Percentiles rank a stretch among this genome's conserved stretches.
These are phyloP conservation scores for Vigna trinervia DNA, from an alignment of 306 rosid species.

Conservation along the genomic window DNA sequence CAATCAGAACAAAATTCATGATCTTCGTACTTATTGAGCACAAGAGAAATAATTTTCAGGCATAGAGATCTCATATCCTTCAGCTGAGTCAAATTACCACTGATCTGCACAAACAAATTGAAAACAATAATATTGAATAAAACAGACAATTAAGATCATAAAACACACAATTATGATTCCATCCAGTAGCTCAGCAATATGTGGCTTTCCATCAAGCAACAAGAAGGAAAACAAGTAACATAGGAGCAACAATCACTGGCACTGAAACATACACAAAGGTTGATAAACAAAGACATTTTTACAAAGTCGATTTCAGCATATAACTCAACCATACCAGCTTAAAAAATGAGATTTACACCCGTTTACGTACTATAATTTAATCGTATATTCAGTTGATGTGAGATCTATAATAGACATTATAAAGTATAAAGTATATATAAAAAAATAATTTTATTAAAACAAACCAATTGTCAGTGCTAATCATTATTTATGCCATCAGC, in stretches of 20 bases:
- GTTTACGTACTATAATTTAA: too few relatives aligned
- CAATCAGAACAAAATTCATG: conserved; percentile 67
- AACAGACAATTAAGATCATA: conserved; percentile 20
- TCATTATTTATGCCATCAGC: conserved; percentile 3
- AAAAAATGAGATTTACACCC: too few relatives aligned
- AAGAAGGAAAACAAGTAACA: conserved; percentile 23
- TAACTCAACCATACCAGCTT: too few relatives aligned
- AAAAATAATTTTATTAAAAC: background rate
- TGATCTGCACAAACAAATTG: conserved; percentile 57
- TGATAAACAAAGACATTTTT: too few relatives aligned
- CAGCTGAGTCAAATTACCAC: conserved; percentile 62
- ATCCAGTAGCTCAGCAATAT: conserved; percentile 3
- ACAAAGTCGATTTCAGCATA: too few relatives aligned
- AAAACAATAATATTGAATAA: conserved; percentile 27
- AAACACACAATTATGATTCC: background rate
- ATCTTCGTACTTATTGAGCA: conserved; percentile 77
- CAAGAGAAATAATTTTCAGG: conserved; percentile 70
- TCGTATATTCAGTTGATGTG: too few relatives aligned
- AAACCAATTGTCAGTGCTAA: conserved; percentile 2
- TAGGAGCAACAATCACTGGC: background rate
- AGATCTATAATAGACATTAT: too few relatives aligned
- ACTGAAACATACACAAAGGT: conserved; percentile 4
- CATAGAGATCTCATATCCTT: conserved; percentile 93
- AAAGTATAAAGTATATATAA: too few relatives aligned
- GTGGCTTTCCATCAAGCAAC: conserved; percentile 20